These are phyloP conservation scores for Huiozyma sinensis DNA, from an alignment of 805 yeast species.

Conservation along the genomic window DNA sequence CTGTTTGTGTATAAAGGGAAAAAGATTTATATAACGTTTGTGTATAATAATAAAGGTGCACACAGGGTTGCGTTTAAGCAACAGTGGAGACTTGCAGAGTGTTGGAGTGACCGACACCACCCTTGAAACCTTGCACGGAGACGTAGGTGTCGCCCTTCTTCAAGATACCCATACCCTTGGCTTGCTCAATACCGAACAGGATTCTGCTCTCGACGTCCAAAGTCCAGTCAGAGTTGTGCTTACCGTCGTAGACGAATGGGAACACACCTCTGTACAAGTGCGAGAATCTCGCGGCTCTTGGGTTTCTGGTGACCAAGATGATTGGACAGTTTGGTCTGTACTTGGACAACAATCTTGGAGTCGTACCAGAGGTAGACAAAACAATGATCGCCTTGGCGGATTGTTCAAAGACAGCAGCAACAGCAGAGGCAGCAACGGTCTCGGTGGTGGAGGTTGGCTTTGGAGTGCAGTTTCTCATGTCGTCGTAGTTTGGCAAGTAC, in stretches of 20 bases:
- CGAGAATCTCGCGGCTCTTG: constrained; percentile 83
- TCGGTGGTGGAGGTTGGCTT: constrained; percentile 90
- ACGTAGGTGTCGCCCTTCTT: constrained; percentile 80
- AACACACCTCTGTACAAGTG: constrained; percentile 98
- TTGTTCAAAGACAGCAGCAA: constrained; percentile 92
- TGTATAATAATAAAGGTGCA: background rate
- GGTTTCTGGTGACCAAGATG: constrained; percentile 95
- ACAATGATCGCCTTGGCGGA: constrained; percentile 94
- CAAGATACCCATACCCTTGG: constrained; percentile 76
- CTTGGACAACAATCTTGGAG: constrained; percentile 93
- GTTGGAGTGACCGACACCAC: constrained; percentile 98
- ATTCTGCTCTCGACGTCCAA: constrained; percentile 93
- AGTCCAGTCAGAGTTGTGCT: constrained; percentile 69
- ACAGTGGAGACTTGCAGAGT: constrained; percentile 87
- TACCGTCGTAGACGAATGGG: constrained; percentile 77
- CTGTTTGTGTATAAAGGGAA: background rate
- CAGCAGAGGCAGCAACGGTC: constrained; percentile 96
- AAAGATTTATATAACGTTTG: background rate
- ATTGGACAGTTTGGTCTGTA: constrained; percentile 97
- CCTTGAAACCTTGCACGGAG: constrained; percentile 97
- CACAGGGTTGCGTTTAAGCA: constrained; percentile 1
- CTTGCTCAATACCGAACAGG: constrained; percentile 85
- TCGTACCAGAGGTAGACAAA: constrained; percentile 86
- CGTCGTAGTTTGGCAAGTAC: constrained; percentile 74
- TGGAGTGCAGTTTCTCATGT: constrained; percentile 72